Percentiles rank a stretch among this genome's conserved stretches.
Evolutionary conservation across 345 rosid genomes (phyloP).

Genomic region (Salix udensis): DNA sequence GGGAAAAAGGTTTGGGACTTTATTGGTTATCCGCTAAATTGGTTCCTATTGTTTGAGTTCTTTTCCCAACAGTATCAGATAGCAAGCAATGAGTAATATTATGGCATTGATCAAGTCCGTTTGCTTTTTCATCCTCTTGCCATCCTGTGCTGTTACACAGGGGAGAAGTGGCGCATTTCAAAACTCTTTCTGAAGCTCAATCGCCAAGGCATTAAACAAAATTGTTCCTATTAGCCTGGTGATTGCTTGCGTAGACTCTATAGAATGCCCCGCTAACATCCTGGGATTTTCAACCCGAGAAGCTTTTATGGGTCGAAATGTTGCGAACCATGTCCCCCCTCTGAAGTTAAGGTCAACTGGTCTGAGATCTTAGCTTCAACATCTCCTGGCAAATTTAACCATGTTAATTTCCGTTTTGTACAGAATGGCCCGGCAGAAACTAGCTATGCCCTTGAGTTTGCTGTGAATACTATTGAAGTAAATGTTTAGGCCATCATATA

Average conservation of each 20-base stretch:
- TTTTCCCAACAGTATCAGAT: no score
- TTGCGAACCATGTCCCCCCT: conserved; percentile 26
- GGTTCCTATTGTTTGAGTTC: no score
- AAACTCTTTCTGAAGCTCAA: conserved; percentile 20
- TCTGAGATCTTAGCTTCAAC: background rate
- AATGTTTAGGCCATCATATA: background rate
- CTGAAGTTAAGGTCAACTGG: conserved; percentile 8
- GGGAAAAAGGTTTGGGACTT: no score
- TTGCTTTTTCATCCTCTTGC: background rate
- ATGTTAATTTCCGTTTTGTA: background rate
- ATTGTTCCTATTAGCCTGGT: conserved; percentile 14
- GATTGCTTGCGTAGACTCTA: conserved; percentile 34
- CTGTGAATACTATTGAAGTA: conserved; percentile 28
- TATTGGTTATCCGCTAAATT: no score
- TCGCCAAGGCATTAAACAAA: conserved; percentile 21
- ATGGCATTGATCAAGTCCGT: background rate
- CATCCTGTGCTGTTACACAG: conserved; percentile 8
- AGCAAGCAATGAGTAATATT: background rate
- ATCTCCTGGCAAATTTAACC: background rate
- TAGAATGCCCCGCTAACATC: conserved; percentile 30
- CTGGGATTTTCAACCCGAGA: conserved; percentile 38
- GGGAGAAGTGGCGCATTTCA: conserved; percentile 18
- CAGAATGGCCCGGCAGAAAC: conserved; percentile 33
- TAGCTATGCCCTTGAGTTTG: conserved; percentile 33
- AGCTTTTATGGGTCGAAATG: conserved; percentile 29